Evolutionary conservation across 2,329 filamentous ascomycete species (phyloP).

Genomic region (Talaromyces sp.): DNA sequence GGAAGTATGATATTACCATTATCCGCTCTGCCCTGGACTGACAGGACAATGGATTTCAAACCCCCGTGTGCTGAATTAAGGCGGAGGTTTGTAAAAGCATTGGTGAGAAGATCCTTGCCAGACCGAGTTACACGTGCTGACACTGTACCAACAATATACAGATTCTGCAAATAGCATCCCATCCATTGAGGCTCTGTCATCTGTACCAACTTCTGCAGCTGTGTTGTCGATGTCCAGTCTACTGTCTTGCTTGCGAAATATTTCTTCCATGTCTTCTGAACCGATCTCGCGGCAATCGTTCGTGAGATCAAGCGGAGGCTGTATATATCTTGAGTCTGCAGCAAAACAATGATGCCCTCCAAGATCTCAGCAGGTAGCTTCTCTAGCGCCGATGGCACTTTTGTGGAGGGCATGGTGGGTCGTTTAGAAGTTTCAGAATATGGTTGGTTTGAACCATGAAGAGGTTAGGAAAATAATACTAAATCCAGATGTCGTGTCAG

Average conservation of each 20-base stretch:
- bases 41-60: background rate
- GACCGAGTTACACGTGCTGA: background rate
- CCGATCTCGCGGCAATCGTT: background rate
- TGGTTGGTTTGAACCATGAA: too few relatives aligned
- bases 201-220: conserved; percentile 1
- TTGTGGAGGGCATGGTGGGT: conserved; percentile 1
- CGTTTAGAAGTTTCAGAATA: background rate
- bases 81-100: conserved; percentile 1
- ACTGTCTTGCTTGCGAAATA: background rate
- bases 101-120: background rate
- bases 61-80: background rate
- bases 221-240: background rate
- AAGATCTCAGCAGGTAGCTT: background rate
- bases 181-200: background rate
- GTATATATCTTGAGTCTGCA: background rate
- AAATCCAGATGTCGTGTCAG: too few relatives aligned
- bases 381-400: background rate
- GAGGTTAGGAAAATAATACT: too few relatives aligned
- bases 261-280: background rate
- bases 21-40: background rate
- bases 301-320: background rate
- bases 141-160: background rate
- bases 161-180: background rate
- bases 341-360: background rate
- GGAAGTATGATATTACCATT: background rate